Evolutionary conservation across 1,284 basidiomycete species (phyloP).

Genomic region (Irpex sp.): DNA sequence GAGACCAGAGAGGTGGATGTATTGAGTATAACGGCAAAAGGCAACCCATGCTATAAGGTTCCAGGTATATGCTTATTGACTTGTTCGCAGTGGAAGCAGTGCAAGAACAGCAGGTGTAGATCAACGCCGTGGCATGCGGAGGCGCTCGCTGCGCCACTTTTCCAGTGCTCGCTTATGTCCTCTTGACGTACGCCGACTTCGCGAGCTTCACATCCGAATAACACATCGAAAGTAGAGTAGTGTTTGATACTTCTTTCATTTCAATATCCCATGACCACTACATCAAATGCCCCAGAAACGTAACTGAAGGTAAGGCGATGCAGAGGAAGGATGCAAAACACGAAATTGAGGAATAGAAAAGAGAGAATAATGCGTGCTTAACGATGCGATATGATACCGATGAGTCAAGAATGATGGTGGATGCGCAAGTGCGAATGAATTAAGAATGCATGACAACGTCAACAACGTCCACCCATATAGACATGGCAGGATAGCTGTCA

Average conservation of each 20-base stretch:
- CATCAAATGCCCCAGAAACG: conserved; percentile 6
- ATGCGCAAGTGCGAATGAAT: conserved; percentile 19
- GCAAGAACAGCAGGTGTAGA: no score
- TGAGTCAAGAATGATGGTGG: conserved; percentile 17
- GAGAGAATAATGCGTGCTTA: conserved; percentile 18
- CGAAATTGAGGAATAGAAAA: conserved; percentile 8
- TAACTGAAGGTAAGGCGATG: conserved; percentile 2
- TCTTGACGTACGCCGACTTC: no score
- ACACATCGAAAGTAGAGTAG: conserved; percentile 4
- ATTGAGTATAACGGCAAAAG: neutral
- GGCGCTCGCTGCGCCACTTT: no score
- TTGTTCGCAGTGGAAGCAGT: neutral
- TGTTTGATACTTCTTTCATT: conserved; percentile 17
- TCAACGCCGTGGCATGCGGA: no score
- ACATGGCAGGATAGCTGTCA: conserved; percentile 9
- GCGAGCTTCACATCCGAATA: neutral
- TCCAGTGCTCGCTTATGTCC: no score
- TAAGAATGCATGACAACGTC: conserved; percentile 26
- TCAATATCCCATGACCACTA: conserved; percentile 5
- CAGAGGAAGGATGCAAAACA: conserved; percentile 7
- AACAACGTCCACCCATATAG: conserved; percentile 23
- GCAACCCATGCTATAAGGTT: neutral
- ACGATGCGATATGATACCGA: conserved; percentile 24
- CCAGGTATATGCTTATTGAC: neutral
- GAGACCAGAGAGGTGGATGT: neutral